These are phyloP conservation scores for Podospora appendiculata DNA, from an alignment of 495 filamentous ascomycete species.

Conservation along the genomic window DNA sequence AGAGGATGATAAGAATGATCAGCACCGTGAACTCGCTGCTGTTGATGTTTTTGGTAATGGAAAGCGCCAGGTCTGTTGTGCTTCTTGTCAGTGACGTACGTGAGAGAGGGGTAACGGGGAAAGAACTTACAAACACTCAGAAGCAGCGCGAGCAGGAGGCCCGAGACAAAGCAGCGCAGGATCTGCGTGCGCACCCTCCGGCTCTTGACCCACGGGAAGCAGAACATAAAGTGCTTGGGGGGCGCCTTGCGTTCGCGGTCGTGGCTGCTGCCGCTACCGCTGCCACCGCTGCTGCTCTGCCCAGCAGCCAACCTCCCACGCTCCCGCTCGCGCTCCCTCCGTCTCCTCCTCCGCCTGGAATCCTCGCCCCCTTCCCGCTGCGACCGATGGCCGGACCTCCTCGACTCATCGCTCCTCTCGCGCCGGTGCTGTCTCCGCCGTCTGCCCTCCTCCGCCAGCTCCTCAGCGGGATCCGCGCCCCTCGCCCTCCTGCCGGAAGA, in stretches of 20 bases:
- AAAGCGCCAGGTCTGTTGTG: slow-evolving; percentile 56
- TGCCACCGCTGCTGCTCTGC: background rate
- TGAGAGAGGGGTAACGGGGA: background rate
- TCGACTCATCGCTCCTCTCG: slow-evolving; percentile 13
- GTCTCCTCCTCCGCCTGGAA: slow-evolving; percentile 1
- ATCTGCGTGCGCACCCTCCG: slow-evolving; percentile 47
- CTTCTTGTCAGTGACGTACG: background rate
- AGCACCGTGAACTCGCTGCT: slow-evolving; percentile 64
- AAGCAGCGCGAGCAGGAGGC: slow-evolving; percentile 43
- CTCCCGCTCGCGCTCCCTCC: slow-evolving; percentile 4
- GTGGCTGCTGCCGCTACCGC: background rate
- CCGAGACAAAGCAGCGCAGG: slow-evolving; percentile 49
- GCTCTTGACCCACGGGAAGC: slow-evolving; percentile 47
- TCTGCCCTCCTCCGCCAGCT: slow-evolving; percentile 11
- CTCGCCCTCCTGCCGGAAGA: background rate
- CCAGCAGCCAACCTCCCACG: background rate
- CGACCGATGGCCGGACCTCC: background rate
- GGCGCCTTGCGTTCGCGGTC: slow-evolving; percentile 4
- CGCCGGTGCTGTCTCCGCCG: slow-evolving; percentile 12
- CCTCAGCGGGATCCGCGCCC: background rate
- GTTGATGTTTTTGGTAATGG: slow-evolving; percentile 48
- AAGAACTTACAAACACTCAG: slow-evolving; percentile 51
- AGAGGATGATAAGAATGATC: slow-evolving; percentile 65
- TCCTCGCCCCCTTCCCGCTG: background rate
- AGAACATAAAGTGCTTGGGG: slow-evolving; percentile 39